These are phyloP conservation scores for Fusarium torulosum DNA, from an alignment of 2,329 filamentous ascomycete genomes.

Conservation along the genomic window DNA sequence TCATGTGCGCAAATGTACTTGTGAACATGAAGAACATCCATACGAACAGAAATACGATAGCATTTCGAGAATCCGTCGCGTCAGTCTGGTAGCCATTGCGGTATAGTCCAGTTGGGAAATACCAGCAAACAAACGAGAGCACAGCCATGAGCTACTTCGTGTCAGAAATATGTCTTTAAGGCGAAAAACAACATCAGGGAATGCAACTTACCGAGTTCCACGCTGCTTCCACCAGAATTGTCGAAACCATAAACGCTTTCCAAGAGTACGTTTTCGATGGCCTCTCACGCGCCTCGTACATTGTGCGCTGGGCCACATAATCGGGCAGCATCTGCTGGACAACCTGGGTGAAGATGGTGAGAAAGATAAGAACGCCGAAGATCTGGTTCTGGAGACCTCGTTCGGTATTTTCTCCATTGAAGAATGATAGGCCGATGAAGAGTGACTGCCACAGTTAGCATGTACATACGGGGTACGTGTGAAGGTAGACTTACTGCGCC, in stretches of 20 bases:
- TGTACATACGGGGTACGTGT: fast-evolving
- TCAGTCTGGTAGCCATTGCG: slow-evolving; percentile 67
- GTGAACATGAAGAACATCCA: slow-evolving; percentile 74
- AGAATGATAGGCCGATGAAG: slow-evolving; percentile 78
- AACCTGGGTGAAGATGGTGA: slow-evolving; percentile 76
- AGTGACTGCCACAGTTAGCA: slow-evolving; percentile 52
- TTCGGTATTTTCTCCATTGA: slow-evolving; percentile 68
- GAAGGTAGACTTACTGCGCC: slow-evolving; percentile 49
- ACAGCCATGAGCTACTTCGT: slow-evolving; percentile 53
- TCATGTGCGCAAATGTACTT: slow-evolving; percentile 73
- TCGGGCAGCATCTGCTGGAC: slow-evolving; percentile 77
- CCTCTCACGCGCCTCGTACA: slow-evolving; percentile 78
- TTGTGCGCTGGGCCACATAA: slow-evolving; percentile 74
- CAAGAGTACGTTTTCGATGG: slow-evolving; percentile 77
- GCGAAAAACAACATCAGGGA: fast-evolving
- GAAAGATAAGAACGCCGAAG: slow-evolving; percentile 78
- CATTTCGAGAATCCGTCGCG: slow-evolving; percentile 62
- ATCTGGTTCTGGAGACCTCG: slow-evolving; percentile 79
- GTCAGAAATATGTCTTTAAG: background rate
- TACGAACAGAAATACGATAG: slow-evolving; percentile 72
- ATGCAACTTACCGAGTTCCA: slow-evolving; percentile 70
- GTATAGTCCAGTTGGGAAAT: slow-evolving; percentile 76
- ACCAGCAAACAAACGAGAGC: slow-evolving; percentile 74
- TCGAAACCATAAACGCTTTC: slow-evolving; percentile 74
- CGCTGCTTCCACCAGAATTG: slow-evolving; percentile 72